A percentile compares a stretch with the other conserved stretches of the same genome.
Evolutionary conservation across 78 protist species (phyloP).

Genomic region (Carpediemonas membranifera): DNA sequence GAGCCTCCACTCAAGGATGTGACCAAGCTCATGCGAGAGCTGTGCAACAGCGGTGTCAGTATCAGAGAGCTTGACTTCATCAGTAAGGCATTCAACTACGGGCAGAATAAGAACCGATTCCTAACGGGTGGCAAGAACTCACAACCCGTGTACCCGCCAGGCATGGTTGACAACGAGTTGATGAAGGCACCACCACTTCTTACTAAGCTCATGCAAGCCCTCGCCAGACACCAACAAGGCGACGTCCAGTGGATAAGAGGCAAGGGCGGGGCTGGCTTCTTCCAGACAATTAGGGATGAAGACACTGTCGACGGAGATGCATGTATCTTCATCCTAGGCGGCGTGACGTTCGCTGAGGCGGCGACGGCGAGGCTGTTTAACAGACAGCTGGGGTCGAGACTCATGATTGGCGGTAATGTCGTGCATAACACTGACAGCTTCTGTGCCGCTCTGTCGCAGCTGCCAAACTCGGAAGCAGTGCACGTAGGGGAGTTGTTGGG

Average conservation of each 20-base stretch:
- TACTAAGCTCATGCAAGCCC: not conserved
- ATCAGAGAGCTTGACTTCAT: too few relatives aligned
- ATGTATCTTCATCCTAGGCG: constrained; percentile 22
- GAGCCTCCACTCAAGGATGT: too few relatives aligned
- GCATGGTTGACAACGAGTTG: not conserved
- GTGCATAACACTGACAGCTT: constrained; percentile 12
- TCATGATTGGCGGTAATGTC: constrained; percentile 7
- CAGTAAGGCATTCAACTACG: too few relatives aligned
- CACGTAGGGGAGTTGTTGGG: too few relatives aligned
- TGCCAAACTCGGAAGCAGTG: too few relatives aligned
- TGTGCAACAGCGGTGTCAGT: too few relatives aligned
- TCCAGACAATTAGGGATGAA: not conserved
- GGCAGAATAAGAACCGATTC: too few relatives aligned
- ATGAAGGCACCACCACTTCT: not conserved
- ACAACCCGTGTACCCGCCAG: not conserved
- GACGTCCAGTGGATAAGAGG: not conserved
- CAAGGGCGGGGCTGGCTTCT: not conserved
- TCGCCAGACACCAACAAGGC: not conserved
- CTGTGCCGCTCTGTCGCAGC: too few relatives aligned
- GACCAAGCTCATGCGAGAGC: too few relatives aligned
- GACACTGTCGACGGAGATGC: not conserved
- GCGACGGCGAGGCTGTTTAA: not conserved
- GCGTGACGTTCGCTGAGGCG: constrained; percentile 30
- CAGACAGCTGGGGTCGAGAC: not conserved
- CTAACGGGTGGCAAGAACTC: not conserved